Percentiles rank a stretch among this genome's conserved stretches.
These are phyloP conservation scores for Nannochloris sp. DNA, from an alignment of 139 green algal species.

Conservation along the genomic window DNA sequence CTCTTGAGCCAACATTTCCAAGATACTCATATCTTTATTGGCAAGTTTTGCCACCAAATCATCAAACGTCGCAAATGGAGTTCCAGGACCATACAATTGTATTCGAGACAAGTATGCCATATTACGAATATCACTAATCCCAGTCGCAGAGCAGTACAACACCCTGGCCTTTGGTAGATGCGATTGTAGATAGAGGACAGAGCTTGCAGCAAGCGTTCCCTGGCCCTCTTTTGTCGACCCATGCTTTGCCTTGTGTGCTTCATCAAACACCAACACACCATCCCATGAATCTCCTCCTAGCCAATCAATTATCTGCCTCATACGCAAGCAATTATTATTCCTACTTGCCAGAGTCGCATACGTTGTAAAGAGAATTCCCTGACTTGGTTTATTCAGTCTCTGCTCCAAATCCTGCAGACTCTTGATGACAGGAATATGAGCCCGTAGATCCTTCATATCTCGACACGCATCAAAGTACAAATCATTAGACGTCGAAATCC, in stretches of 20 bases:
- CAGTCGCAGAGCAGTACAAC: constrained; percentile 75
- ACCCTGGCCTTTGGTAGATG: constrained; percentile 57
- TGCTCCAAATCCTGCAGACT: constrained; percentile 58
- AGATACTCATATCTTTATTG: constrained; percentile 41
- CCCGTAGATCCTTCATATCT: constrained; percentile 54
- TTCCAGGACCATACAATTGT: constrained; percentile 67
- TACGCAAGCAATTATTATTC: constrained; percentile 13
- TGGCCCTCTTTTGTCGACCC: constrained; percentile 57
- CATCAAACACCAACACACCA: constrained; percentile 69
- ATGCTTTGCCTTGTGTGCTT: constrained; percentile 78
- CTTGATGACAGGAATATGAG: constrained; percentile 40
- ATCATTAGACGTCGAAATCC: constrained; percentile 65
- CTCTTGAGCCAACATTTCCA: constrained; percentile 82
- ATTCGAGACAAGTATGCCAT: constrained; percentile 71
- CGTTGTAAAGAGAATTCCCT: constrained; percentile 81
- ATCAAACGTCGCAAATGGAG: constrained; percentile 48
- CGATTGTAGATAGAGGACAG: constrained; percentile 64
- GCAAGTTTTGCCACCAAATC: constrained; percentile 70
- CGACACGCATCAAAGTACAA: constrained; percentile 50
- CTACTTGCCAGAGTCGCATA: constrained; percentile 67
- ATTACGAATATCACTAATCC: constrained; percentile 60
- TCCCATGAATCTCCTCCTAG: constrained; percentile 50
- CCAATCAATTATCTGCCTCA: constrained; percentile 71
- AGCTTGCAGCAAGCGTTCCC: constrained; percentile 57
- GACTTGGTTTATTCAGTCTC: constrained; percentile 61